Evolutionary conservation across 208 protist species (phyloP), one percentile per base, ranked within the genome.

Genomic region (Leishmania arabica): DNA sequence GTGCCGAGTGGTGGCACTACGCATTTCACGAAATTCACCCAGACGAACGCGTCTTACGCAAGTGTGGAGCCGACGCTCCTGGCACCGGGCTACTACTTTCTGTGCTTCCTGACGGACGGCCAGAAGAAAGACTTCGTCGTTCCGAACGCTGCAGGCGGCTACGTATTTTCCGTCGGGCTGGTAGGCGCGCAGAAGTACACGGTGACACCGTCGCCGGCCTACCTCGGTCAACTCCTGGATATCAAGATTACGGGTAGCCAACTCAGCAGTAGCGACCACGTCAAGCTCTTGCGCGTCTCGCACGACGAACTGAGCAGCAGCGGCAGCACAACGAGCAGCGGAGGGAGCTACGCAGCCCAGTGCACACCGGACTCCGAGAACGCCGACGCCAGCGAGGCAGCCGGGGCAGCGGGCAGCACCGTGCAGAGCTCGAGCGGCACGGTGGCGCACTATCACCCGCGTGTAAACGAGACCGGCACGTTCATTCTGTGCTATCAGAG

Each of bases 401-500:
- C 79, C 51, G 89, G 85, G 34, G 81, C 87, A 72, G 82, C 34
- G 15, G 95, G 93, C 60, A 89, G 85, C 62, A 27, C 60, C 3
- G 90, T 98, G 74, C 79, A 76, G 73, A 88, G 74, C 71, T 77
- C 79, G 17, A 91, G 78, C 79, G 81, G 72, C 60, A 86, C 91
- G 31, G 83, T 92, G 54, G 92, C 92, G 31, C 70, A 86, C 76
- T 96, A 96, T 81, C 73, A 64, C 51, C 93, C 92, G 0, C 91
- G 92, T 69, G 81, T 96, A 56, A 96, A 95, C 71, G 78, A 77
- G 31, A 93, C 88, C 24, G 93, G 92, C 37, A 88, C 81, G 17
- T 95, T 93, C 77, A 85, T 96, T 31, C 75, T 98, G 62, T 98
- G 95, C 86, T 98, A 98, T 82, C 88, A 93, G 79, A 96, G 92